Conservation (phyloP, 176 grass and related monocot species). For the Elymus sibiricus region DNA sequence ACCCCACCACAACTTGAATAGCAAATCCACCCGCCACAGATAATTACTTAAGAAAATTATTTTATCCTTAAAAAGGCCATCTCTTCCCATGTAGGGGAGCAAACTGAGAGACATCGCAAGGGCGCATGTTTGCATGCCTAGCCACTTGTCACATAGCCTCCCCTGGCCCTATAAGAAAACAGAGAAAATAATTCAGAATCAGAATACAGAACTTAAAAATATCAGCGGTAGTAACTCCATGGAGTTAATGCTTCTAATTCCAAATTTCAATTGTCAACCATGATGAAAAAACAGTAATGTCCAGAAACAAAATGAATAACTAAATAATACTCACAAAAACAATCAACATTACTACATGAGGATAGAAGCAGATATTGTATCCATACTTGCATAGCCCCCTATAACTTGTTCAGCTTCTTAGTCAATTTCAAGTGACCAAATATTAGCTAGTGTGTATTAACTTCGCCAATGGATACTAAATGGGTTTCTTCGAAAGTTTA, state of each 20-base stretch:
- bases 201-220: not conserved
- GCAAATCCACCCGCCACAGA: not conserved
- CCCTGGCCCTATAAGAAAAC: not conserved
- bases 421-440: not conserved
- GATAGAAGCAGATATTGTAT: not conserved
- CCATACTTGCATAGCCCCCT: not conserved
- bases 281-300: no score
- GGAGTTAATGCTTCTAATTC: not conserved
- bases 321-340: no score
- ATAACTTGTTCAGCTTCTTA: conserved; percentile 1
- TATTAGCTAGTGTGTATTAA: not conserved
- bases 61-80: not conserved
- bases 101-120: not conserved
- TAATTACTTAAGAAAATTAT: not conserved
- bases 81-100: not conserved
- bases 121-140: not conserved
- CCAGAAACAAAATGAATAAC: no score
- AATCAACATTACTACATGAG: not conserved
- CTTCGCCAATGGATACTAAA: not conserved
- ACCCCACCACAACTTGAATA: not conserved
- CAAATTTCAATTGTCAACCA: no score
- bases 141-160: not conserved
- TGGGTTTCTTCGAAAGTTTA: no score
- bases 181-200: not conserved
- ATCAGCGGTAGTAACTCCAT: not conserved